Base-by-base conservation (phyloP, 192 early-diverging fungal species). In the Kappamyces sp. region DNA sequence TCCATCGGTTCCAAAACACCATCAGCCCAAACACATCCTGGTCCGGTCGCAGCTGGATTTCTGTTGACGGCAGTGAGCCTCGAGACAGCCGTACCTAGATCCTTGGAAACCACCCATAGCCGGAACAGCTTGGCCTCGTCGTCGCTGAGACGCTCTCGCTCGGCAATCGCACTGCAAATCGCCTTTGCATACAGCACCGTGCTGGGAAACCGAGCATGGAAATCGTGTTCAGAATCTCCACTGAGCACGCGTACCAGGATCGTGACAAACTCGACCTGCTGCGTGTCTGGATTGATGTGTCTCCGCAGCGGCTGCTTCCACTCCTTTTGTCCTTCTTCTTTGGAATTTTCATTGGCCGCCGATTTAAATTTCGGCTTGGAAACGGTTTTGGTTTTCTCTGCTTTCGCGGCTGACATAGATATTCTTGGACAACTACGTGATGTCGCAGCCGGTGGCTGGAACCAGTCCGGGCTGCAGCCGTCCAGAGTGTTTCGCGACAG, bases 61-160 rank as follows among this genome's bases (percentile, higher is more conserved):
- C 81, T 83, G 46, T 38, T 32, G 47, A 67, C 48, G 5, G 34
- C 2, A 61, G 33, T 7, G 6, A 13, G 39, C 40, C 35, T 36
- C 1, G 1, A 60, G 52, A 64, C 3, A n/a, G 55, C 8, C 37
- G 47, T 36, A 82, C 80, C 80, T 3, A 83, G 32, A 61, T 83
- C 77, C 55, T 69, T 77, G 2, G 65, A 69, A 10, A 79, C 72
- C 51, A 83, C 70, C 80, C 80, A 83, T 10, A 83, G 54, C 2
- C 68, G 55, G 72, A 83, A 83, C 52, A 83, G n/a, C 9, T 36
- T 3, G 1, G 44, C 41, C 10, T 64, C 68, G 7, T 69, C 60
- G 9, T 10, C 34, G 2, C 55, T 50, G 31, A 83, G 54, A 13
- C 64, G 58, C 51, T 83, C 74, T 51, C 66, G 67, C 44, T 75